These are phyloP conservation scores for Barbarea vulgaris DNA, from an alignment of 345 rosid species.

Conservation along the genomic window DNA sequence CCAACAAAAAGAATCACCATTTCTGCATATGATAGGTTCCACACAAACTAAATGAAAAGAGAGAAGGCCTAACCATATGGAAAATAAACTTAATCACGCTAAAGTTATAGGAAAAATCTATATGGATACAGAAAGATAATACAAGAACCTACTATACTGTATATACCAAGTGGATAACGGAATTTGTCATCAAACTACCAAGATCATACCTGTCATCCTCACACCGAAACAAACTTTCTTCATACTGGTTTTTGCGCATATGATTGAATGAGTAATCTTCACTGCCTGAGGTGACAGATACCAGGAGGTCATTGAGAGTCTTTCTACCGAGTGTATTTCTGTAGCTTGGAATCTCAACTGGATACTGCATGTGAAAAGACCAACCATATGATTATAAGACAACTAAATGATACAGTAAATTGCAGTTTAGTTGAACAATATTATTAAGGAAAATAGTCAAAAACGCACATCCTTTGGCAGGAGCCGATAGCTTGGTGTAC, in stretches of 20 bases:
- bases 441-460: conserved; percentile 37
- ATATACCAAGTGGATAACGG: not conserved
- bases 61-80: conserved; percentile 8
- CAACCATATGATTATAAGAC: conserved; percentile 23
- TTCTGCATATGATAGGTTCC: not conserved
- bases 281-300: conserved; percentile 98
- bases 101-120: not conserved
- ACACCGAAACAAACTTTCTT: conserved; percentile 94
- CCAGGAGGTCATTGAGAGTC: conserved; percentile 92
- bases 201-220: conserved; percentile 92
- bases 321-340: conserved; percentile 75
- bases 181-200: conserved; percentile 13
- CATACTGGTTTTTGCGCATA: conserved; percentile 98
- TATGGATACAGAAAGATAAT: not conserved
- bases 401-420: conserved; percentile 3
- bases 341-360: conserved; percentile 75
- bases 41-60: conserved; percentile 12
- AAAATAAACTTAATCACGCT: conserved; percentile 16
- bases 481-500: conserved; percentile 97
- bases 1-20: conserved; percentile 6
- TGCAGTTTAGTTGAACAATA: conserved; percentile 11
- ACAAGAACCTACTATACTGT: not conserved
- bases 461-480: conserved; percentile 79
- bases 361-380: conserved; percentile 62
- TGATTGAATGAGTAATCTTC: conserved; percentile 97